Evolutionary conservation across 169 alveolate genomes (phyloP).

Genomic region (Plasmodium fragile): DNA sequence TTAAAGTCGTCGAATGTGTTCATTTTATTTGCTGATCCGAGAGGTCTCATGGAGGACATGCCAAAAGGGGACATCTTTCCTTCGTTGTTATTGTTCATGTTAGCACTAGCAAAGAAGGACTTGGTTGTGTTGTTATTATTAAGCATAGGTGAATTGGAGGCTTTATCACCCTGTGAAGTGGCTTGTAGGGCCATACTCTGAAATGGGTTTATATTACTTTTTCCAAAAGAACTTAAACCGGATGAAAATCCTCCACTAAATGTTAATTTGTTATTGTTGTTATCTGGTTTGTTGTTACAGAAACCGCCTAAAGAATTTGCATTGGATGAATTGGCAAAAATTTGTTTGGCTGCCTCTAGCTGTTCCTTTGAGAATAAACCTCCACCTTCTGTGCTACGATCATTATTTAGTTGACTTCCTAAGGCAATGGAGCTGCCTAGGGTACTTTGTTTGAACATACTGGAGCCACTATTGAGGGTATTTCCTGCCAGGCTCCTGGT

Average conservation of each 20-base stretch:
- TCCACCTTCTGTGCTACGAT: constrained; percentile 41
- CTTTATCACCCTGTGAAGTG: constrained; percentile 37
- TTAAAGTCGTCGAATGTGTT: constrained; percentile 26
- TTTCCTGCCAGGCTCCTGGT: constrained; percentile 41
- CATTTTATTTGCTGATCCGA: constrained; percentile 45
- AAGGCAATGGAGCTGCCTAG: constrained; percentile 74
- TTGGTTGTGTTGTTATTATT: constrained; percentile 15
- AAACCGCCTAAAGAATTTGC: constrained; percentile 24
- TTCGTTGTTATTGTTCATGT: constrained; percentile 1
- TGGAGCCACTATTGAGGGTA: constrained; percentile 37
- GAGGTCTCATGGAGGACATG: constrained; percentile 1
- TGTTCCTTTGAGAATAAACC: constrained; percentile 75
- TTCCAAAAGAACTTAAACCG: constrained; percentile 62
- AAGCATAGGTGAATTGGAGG: constrained; percentile 18
- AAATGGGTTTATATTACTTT: constrained; percentile 69
- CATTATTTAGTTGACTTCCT: constrained; percentile 75
- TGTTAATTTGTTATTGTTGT: constrained; percentile 51
- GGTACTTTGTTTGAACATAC: constrained; percentile 65
- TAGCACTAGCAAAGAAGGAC: constrained; percentile 21
- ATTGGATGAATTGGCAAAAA: constrained; percentile 62
- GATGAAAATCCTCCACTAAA: constrained; percentile 67
- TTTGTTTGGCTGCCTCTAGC: constrained; percentile 73
- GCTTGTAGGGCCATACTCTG: constrained; percentile 73
- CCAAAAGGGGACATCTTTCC: constrained; percentile 52
- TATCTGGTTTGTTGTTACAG: not conserved